Conservation (phyloP, 2,329 filamentous ascomycete genomes). For the Fusarium sp. region DNA sequence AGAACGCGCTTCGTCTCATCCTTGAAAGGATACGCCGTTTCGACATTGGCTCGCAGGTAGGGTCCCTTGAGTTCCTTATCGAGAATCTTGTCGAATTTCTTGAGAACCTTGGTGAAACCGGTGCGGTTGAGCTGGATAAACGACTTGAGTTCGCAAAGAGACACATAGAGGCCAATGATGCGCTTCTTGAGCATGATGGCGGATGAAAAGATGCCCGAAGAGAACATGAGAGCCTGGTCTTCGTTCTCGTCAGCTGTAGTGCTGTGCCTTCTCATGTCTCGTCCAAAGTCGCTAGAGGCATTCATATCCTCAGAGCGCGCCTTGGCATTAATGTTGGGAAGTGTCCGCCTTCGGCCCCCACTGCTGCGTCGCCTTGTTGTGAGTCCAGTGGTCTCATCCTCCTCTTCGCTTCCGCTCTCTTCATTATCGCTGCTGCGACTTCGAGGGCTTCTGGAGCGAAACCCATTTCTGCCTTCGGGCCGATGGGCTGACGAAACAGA, state of each 20-base stretch:
- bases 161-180: conserved; percentile 87
- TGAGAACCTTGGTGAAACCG: conserved; percentile 94
- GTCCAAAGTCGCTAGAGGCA: conserved; percentile 70
- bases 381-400: conserved; percentile 69
- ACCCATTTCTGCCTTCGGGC: conserved; percentile 27
- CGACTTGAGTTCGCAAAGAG: conserved; percentile 93
- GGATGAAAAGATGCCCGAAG: conserved; percentile 72
- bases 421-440: conserved; percentile 67
- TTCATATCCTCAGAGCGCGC: conserved; percentile 67
- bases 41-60: conserved; percentile 82
- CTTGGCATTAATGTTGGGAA: conserved; percentile 53
- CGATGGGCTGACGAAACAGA: conserved; percentile 47
- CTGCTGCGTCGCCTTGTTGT: conserved; percentile 62
- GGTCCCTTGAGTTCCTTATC: conserved; percentile 82
- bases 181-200: conserved; percentile 93
- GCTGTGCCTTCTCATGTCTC: conserved; percentile 70
- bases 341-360: conserved; percentile 56
- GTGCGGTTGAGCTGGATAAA: conserved; percentile 97
- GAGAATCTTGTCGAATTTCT: conserved; percentile 98
- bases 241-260: conserved; percentile 81
- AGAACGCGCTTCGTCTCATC: conserved; percentile 77
- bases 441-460: conserved; percentile 54
- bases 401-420: conserved; percentile 76
- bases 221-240: conserved; percentile 77
- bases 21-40: conserved; percentile 85